Percentiles rank a stretch among this genome's conserved stretches.
phyloP scores from a whole-genome alignment of 257 asterid species.

The Gentiana dahurica region DNA sequence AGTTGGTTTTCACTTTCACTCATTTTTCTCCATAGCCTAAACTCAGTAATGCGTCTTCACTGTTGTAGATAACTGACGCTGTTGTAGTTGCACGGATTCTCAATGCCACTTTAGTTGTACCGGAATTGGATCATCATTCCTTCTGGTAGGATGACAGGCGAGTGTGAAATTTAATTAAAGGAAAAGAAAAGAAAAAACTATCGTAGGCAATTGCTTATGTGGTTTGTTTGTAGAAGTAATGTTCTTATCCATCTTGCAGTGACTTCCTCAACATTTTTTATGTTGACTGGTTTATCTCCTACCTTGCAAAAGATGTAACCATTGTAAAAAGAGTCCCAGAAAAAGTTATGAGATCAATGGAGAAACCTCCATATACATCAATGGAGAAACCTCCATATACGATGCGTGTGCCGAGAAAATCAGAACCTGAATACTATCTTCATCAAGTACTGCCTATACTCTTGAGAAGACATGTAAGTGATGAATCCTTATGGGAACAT shows the following conservation, averaged over 20 bases:
- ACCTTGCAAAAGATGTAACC: constrained; percentile 80
- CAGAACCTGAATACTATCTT: constrained; percentile 91
- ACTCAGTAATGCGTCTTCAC: constrained; percentile 12
- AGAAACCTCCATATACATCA: constrained; percentile 97
- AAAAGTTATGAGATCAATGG: constrained; percentile 97
- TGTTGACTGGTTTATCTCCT: constrained; percentile 91
- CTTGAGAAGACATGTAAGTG: constrained; percentile 79
- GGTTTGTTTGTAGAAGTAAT: neutral
- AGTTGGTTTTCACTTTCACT: constrained; percentile 8
- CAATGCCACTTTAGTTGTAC: constrained; percentile 92
- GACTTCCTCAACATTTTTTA: constrained; percentile 83
- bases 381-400: constrained; percentile 99
- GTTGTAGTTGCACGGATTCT: constrained; percentile 94
- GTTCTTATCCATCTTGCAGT: constrained; percentile 40
- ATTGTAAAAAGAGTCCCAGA: constrained; percentile 89
- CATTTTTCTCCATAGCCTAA: constrained; percentile 3
- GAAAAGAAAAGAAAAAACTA: too few species aligned
- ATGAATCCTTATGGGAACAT: constrained; percentile 1
- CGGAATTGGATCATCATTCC: constrained; percentile 93
- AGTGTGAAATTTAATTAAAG: constrained; percentile 19
- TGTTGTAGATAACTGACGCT: constrained; percentile 90
- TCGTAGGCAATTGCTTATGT: too few species aligned
- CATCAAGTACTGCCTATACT: constrained; percentile 94
- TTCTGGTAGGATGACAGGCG: constrained; percentile 98
- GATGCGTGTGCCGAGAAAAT: constrained; percentile 97